Conservation (phyloP, 225 moss, liverwort and hornwort genomes). For the Physcomitrium patens region DNA sequence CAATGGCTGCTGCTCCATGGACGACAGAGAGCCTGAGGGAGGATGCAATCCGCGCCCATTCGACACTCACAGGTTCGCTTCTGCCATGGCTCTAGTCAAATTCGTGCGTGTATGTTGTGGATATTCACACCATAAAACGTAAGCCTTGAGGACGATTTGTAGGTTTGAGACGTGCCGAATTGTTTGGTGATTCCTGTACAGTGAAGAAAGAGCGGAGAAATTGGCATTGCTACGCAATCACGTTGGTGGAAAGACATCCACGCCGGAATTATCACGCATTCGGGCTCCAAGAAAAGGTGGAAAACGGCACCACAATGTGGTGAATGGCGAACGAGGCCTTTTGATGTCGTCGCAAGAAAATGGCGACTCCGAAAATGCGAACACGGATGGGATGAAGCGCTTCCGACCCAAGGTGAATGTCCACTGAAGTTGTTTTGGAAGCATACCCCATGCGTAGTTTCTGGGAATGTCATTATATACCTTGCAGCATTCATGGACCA, state of each 20-base stretch:
- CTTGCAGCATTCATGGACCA: neutral
- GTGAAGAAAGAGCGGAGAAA: conserved; percentile 59
- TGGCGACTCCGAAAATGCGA: conserved; percentile 45
- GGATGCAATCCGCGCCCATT: conserved; percentile 47
- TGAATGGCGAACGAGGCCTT: conserved; percentile 48
- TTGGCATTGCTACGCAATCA: conserved; percentile 57
- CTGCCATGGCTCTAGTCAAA: neutral
- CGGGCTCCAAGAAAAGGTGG: conserved; percentile 66
- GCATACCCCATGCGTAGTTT: no score
- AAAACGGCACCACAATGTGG: conserved; percentile 57
- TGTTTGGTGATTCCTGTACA: conserved; percentile 24
- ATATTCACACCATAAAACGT: neutral
- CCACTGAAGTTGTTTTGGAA: neutral
- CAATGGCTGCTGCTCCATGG: conserved; percentile 51
- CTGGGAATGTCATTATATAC: no score
- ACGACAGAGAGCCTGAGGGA: conserved; percentile 61
- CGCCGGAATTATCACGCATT: conserved; percentile 38
- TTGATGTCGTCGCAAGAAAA: conserved; percentile 50
- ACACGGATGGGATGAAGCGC: conserved; percentile 53
- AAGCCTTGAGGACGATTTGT: neutral
- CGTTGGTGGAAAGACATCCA: conserved; percentile 47
- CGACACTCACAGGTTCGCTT: conserved; percentile 38
- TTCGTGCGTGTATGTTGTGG: conserved; percentile 4
- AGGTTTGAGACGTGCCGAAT: conserved; percentile 24
- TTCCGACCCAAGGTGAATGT: conserved; percentile 55